Evolutionary conservation across 2,329 filamentous ascomycete genomes (phyloP), one percentile per base, ranked within the genome.

Genomic region (Emergomyces orientalis): DNA sequence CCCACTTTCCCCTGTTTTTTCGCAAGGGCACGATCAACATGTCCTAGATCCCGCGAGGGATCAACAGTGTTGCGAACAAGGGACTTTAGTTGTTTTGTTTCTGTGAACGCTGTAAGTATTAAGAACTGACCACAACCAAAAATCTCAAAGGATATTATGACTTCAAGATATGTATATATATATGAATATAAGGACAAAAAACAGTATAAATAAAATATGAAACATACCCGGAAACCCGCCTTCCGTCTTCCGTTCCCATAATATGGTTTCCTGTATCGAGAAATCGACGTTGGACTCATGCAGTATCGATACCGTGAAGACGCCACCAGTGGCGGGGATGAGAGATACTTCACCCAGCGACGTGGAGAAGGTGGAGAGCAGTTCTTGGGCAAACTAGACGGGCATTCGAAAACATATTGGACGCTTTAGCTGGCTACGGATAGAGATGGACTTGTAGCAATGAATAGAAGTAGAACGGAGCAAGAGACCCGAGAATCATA

Each of bases 1-100:
- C 57, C 34, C 14, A 52, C 32, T 52, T n/a, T 25, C 47, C 45
- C 30, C 14, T 8, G 22, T 17, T 57, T 27, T 14, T 57, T 30
- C 27, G 60, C 73, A 66, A 78, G 67, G 1, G 76, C 76, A 62
- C 84, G 80, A 74, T 92, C 89, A 30, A 91, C 87, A 76, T 97
- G 93, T 0, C 93, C 93, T 61, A 97, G 78, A 71, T 93, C 84
- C 65, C 88, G 82, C 0, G 79, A 80, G 0, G 92, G 93, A 70
- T 94, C 87, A 68, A 97, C 86, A 60, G 90, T 81, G 77, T 97
- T 90, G 63, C 93, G 81, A 5, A 97, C 85, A 19, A 87, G 82
- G 64, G 91, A 86, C 78, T 97, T 97, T 52, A 97, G 82, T 68
- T 93, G 87, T 76, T 97, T 96, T 1, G 90, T 91, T 78, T 97